Evolutionary conservation across 495 filamentous ascomycete species (phyloP).

Genomic region (Hyaloscypha variabilis): DNA sequence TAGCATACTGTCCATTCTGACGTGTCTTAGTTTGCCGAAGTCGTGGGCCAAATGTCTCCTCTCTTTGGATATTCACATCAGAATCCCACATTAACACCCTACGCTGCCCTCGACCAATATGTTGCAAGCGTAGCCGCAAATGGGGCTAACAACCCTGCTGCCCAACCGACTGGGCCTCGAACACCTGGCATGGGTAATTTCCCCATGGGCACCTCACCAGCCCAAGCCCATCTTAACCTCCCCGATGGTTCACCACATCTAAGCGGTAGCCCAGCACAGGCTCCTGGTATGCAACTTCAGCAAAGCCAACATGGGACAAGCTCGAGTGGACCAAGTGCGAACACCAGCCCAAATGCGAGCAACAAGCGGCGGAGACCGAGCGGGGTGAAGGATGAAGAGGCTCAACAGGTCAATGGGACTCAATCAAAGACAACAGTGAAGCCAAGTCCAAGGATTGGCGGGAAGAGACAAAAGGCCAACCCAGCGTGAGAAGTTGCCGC

Average conservation of each 20-base stretch:
- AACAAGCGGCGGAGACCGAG: constrained; percentile 79
- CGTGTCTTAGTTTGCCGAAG: constrained; percentile 63
- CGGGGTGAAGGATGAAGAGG: constrained; percentile 77
- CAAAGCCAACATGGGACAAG: constrained; percentile 73
- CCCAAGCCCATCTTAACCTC: constrained; percentile 54
- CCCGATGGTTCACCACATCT: constrained; percentile 62
- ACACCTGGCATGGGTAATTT: constrained; percentile 56
- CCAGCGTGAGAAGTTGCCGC: constrained; percentile 15
- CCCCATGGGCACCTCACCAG: constrained; percentile 53
- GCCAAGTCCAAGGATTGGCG: constrained; percentile 54
- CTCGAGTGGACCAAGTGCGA: constrained; percentile 75
- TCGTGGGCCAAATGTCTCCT: constrained; percentile 73
- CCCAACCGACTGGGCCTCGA: constrained; percentile 22
- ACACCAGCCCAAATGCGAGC: constrained; percentile 79
- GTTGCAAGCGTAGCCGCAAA: constrained; percentile 41
- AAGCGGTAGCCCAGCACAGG: constrained; percentile 56
- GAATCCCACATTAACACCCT: constrained; percentile 59
- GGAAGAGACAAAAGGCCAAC: constrained; percentile 58
- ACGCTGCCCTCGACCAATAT: constrained; percentile 63
- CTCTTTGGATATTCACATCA: constrained; percentile 63
- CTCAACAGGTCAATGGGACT: constrained; percentile 43
- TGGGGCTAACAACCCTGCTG: constrained; percentile 6
- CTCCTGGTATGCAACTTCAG: constrained; percentile 69
- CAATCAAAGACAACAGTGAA: constrained; percentile 51
- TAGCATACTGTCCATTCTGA: background rate